Conservation (phyloP, 2,329 filamentous ascomycete species). For the Arthroderma sp. region DNA sequence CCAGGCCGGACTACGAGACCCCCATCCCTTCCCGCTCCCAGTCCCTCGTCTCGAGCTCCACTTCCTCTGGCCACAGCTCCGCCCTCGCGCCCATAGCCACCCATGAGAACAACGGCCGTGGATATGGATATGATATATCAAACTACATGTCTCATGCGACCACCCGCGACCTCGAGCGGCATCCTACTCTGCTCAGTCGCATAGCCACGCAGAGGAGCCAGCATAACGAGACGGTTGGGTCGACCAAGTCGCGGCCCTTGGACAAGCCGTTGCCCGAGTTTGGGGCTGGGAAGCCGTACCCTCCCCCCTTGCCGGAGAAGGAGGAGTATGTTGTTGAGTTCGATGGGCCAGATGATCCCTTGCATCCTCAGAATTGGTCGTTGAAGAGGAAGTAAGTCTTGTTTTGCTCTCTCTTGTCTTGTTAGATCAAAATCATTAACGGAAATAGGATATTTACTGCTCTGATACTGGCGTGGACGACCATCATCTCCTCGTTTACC, state of each 20-base stretch:
- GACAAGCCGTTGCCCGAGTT: constrained; percentile 30
- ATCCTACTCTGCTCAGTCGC: constrained; percentile 30
- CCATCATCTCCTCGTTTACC: constrained; percentile 43
- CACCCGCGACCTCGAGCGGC: constrained; percentile 27
- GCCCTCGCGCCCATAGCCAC: constrained; percentile 18
- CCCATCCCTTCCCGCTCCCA: constrained; percentile 7
- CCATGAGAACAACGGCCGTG: constrained; percentile 13
- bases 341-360: constrained; percentile 66
- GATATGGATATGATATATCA: background rate
- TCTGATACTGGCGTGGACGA: constrained; percentile 36
- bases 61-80: constrained; percentile 17
- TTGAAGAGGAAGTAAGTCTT: constrained; percentile 57
- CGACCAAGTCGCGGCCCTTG: constrained; percentile 19
- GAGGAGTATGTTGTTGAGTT: constrained; percentile 59
- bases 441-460: constrained; percentile 10
- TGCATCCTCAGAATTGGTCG: constrained; percentile 83
- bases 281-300: constrained; percentile 47
- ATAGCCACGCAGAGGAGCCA: constrained; percentile 33
- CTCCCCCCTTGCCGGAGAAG: constrained; percentile 42
- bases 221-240: constrained; percentile 32
- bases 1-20: constrained; percentile 10
- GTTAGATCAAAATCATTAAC: background rate
- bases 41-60: constrained; percentile 13
- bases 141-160: constrained; percentile 22
- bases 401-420: background rate